phyloP scores from a whole-genome alignment of 345 rosid genomes.

The Nephelium lappaceum region DNA sequence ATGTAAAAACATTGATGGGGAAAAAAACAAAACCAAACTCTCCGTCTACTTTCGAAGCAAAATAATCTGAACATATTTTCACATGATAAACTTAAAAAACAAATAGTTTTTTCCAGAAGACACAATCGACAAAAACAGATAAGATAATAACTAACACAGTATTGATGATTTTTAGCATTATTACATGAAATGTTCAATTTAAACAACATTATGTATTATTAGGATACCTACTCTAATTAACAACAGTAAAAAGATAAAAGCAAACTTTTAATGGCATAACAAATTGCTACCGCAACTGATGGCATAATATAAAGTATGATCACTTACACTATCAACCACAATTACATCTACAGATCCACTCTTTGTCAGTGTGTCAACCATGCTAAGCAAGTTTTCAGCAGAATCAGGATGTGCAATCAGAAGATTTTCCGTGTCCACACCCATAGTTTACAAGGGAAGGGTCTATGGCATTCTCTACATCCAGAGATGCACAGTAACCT shows the following conservation, averaged over 20 bases:
- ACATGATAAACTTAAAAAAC: no score
- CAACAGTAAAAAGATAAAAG: conserved; percentile 2
- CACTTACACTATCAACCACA: conserved; percentile 93
- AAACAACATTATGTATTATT: neutral
- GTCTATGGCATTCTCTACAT: conserved; percentile 90
- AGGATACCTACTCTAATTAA: neutral
- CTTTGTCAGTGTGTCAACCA: conserved; percentile 73
- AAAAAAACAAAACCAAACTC: neutral
- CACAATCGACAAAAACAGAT: neutral
- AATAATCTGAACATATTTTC: neutral
- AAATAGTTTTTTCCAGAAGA: neutral
- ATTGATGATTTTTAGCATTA: no score
- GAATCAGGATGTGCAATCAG: conserved; percentile 78
- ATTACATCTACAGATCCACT: conserved; percentile 87
- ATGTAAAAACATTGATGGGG: conserved; percentile 6
- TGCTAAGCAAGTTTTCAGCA: conserved; percentile 85
- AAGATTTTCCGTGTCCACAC: conserved; percentile 74
- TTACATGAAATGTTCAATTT: neutral
- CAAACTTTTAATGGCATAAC: neutral
- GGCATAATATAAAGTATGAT: neutral
- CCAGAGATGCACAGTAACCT: conserved; percentile 95
- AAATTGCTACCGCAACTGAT: neutral
- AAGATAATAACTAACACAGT: neutral
- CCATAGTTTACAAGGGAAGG: conserved; percentile 73
- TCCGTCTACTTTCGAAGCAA: neutral